Evolutionary conservation across 2,329 filamentous ascomycete genomes (phyloP).

Genomic region (Penicillium hesseltinei): DNA sequence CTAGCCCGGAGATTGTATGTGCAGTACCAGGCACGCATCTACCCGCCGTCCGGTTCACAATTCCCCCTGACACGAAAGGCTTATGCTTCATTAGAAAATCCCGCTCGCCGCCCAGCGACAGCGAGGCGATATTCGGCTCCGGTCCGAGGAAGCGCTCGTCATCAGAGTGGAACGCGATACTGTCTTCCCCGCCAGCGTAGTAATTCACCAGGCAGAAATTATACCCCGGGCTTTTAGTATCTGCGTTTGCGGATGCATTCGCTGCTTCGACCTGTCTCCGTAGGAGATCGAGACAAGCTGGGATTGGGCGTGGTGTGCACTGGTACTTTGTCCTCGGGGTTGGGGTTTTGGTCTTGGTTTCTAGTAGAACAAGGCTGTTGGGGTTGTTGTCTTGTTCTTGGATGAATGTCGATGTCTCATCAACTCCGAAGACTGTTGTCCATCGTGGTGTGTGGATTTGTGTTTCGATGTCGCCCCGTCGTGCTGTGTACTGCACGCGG

Average conservation of each 20-base stretch:
- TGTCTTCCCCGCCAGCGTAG: slow-evolving; percentile 73
- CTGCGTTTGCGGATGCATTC: slow-evolving; percentile 29
- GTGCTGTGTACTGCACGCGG: slow-evolving; percentile 70
- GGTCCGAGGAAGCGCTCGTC: slow-evolving; percentile 73
- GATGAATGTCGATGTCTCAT: slow-evolving; percentile 62
- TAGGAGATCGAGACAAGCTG: slow-evolving; percentile 65
- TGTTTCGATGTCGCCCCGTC: slow-evolving; percentile 61
- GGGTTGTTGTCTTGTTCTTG: slow-evolving; percentile 5
- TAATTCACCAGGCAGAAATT: slow-evolving; percentile 84
- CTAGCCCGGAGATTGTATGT: not conserved
- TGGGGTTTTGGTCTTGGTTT: slow-evolving; percentile 44
- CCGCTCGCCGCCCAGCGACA: slow-evolving; percentile 68
- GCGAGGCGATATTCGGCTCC: slow-evolving; percentile 70
- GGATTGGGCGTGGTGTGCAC: slow-evolving; percentile 67
- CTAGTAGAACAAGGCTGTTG: slow-evolving; percentile 22
- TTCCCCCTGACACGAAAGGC: slow-evolving; percentile 39
- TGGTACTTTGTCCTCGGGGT: slow-evolving; percentile 52
- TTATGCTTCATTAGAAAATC: slow-evolving; percentile 83
- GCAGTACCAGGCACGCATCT: slow-evolving; percentile 27
- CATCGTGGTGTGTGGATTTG: slow-evolving; percentile 62
- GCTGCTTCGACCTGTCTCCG: slow-evolving; percentile 62
- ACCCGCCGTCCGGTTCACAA: slow-evolving; percentile 21
- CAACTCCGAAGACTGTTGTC: slow-evolving; percentile 61
- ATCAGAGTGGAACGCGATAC: slow-evolving; percentile 76
- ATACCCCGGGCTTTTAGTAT: slow-evolving; percentile 57